Conservation (phyloP, 2,329 filamentous ascomycete species). For the Harringtonia aguacate region DNA sequence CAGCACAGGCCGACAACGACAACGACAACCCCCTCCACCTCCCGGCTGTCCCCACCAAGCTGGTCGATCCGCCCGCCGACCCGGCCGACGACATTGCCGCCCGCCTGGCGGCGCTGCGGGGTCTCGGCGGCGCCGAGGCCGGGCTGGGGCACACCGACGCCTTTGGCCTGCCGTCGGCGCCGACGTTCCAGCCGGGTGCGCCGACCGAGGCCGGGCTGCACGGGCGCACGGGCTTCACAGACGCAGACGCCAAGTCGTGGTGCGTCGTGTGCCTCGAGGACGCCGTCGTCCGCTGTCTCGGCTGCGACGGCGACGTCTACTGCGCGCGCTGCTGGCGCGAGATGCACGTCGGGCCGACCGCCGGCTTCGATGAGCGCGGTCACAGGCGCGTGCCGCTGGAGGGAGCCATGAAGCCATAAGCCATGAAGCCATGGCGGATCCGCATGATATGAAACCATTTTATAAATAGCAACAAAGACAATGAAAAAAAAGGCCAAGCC, state of each 20-base stretch:
- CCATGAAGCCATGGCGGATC: neutral
- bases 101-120: constrained; percentile 40
- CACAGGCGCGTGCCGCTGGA: constrained; percentile 56
- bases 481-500: too few species aligned
- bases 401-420: neutral
- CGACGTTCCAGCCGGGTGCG: constrained; percentile 36
- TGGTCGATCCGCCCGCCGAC: constrained; percentile 25
- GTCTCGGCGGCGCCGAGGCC: constrained; percentile 16
- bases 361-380: constrained; percentile 57
- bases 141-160: constrained; percentile 19
- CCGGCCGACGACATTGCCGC: constrained; percentile 36
- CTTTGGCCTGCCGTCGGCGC: constrained; percentile 36
- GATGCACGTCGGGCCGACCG: constrained; percentile 61
- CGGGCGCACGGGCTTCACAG: constrained; percentile 39
- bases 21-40: constrained; percentile 24
- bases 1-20: constrained; percentile 1
- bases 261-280: constrained; percentile 77
- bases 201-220: neutral
- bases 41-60: constrained; percentile 34
- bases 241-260: constrained; percentile 67
- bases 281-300: constrained; percentile 59
- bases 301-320: constrained; percentile 63
- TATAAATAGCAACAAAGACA: too few species aligned
- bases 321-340: constrained; percentile 73
- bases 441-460: too few species aligned